Conservation (phyloP, 2,329 filamentous ascomycete genomes). For the Fusarium sarcochroum region DNA sequence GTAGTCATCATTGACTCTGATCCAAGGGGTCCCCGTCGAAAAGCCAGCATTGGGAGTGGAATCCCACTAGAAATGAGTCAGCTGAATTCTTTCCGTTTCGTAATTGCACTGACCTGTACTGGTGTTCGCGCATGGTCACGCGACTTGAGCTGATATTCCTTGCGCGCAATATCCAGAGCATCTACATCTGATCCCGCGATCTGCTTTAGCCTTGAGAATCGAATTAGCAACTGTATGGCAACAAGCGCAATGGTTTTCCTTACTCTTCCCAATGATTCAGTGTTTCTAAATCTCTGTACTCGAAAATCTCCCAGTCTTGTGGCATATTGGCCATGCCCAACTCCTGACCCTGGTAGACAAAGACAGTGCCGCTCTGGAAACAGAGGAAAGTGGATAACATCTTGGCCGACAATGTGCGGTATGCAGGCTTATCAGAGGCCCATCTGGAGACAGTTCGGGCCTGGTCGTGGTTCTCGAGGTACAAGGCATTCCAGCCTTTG, state of each 20-base stretch:
- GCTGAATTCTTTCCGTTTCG: not conserved
- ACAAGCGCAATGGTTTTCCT: not conserved
- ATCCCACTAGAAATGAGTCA: conserved; percentile 26
- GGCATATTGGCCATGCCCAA: conserved; percentile 71
- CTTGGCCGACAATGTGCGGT: conserved; percentile 61
- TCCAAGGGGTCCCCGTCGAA: conserved; percentile 30
- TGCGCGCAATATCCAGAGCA: conserved; percentile 22
- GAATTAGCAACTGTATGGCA: not conserved
- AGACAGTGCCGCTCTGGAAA: conserved; percentile 63
- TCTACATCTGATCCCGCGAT: not conserved
- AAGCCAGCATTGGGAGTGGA: conserved; percentile 33
- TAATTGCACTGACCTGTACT: conserved; percentile 17
- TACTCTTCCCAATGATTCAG: conserved; percentile 40
- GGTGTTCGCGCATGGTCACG: conserved; percentile 34
- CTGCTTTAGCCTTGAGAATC: conserved; percentile 8
- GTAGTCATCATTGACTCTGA: conserved; percentile 39
- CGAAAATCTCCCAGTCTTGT: conserved; percentile 60
- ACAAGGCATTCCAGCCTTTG: conserved; percentile 70
- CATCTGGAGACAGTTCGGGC: conserved; percentile 67
- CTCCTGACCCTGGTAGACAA: conserved; percentile 73
- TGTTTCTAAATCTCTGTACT: conserved; percentile 54
- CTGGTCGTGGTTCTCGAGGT: conserved; percentile 76
- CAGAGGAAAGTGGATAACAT: conserved; percentile 64
- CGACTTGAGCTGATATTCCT: conserved; percentile 35
- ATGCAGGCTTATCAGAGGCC: conserved; percentile 46